These are phyloP conservation scores for Solanum bukasovii DNA, from an alignment of 257 asterid genomes.

Conservation along the genomic window DNA sequence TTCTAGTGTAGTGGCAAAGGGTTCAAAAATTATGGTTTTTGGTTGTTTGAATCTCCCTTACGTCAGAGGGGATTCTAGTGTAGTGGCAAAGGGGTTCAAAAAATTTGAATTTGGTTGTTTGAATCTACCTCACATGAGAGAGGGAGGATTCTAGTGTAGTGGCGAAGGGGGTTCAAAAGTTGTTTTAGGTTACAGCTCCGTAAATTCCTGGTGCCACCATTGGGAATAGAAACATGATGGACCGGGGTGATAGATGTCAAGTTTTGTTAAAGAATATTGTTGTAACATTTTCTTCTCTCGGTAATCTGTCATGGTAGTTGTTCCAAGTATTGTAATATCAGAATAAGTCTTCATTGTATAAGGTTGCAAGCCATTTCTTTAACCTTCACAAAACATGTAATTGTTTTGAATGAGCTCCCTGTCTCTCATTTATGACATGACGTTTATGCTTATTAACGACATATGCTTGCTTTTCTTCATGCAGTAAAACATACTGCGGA, in stretches of 20 bases:
- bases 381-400: not conserved
- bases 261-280: not conserved
- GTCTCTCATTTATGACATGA: not conserved
- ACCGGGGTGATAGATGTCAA: not conserved
- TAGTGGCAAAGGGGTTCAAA: not conserved
- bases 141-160: not conserved
- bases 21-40: fast-evolving
- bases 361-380: not conserved
- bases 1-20: not conserved
- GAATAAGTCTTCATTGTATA: not conserved
- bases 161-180: not conserved
- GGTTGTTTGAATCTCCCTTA: not conserved
- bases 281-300: not conserved
- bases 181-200: not conserved
- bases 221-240: not conserved
- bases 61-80: not conserved
- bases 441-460: not conserved
- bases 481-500: conserved; percentile 73
- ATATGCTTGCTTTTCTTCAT: not conserved
- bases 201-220: not conserved
- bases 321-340: not conserved
- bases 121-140: not conserved
- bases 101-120: not conserved
- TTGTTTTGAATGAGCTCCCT: not conserved
- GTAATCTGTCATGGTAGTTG: not conserved